Evolutionary conservation across 345 rosid species (phyloP).

Genomic region (Capsella bursapastoris): DNA sequence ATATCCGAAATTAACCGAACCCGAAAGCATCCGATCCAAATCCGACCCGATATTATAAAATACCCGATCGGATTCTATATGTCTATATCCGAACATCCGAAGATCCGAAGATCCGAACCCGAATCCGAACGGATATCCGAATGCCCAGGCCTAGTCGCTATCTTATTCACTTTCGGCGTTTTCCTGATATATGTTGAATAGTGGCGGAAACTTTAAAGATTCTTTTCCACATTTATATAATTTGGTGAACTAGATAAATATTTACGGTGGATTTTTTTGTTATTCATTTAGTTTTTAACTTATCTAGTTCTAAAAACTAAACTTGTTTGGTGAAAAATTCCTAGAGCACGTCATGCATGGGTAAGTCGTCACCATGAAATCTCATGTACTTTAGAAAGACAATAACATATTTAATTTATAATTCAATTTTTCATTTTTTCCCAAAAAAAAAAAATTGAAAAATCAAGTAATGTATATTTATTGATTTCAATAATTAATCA

Average conservation of each 20-base stretch:
- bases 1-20: too few species aligned
- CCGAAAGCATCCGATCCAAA: too few species aligned
- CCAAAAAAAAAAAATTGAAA: too few species aligned
- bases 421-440: too few species aligned
- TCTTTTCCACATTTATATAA: conserved; percentile 6
- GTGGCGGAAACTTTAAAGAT: conserved; percentile 32
- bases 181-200: conserved; percentile 13
- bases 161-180: conserved; percentile 28
- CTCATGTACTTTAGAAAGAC: neutral
- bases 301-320: neutral
- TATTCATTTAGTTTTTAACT: neutral
- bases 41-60: too few species aligned
- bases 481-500: too few species aligned
- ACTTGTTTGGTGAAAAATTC: neutral
- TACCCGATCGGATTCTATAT: too few species aligned
- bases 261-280: neutral
- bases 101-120: too few species aligned
- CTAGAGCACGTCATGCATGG: neutral
- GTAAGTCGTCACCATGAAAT: neutral
- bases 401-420: neutral
- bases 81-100: too few species aligned
- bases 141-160: neutral
- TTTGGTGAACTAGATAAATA: conserved; percentile 1
- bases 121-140: too few species aligned
- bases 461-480: too few species aligned